Conservation (phyloP, 2,329 filamentous ascomycete genomes). For the Phialophora macrospora region DNA sequence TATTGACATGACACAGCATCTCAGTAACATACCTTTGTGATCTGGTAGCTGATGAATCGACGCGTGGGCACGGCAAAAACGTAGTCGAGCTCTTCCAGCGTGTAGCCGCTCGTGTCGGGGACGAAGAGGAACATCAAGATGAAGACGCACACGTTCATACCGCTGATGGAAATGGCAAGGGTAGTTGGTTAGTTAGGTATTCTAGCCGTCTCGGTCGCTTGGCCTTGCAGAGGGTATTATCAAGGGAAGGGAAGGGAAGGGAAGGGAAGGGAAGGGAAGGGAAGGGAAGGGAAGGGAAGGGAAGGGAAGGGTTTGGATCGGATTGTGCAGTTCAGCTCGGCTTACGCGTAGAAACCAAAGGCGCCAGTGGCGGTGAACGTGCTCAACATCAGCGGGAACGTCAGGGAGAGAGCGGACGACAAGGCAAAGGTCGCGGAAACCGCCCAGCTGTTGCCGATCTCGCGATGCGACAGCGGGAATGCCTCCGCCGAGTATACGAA, state of each 20-base stretch:
- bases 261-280: too few relatives aligned
- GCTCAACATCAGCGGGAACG: constrained; percentile 41
- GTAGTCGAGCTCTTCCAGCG: constrained; percentile 61
- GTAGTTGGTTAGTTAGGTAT: too few relatives aligned
- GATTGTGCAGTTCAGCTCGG: not conserved
- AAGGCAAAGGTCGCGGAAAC: constrained; percentile 57
- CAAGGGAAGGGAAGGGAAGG: too few relatives aligned
- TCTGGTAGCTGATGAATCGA: constrained; percentile 10
- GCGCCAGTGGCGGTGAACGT: constrained; percentile 36
- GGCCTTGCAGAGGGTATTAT: too few relatives aligned
- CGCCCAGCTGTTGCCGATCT: constrained; percentile 52
- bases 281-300: too few relatives aligned
- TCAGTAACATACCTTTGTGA: not conserved
- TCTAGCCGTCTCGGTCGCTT: not conserved
- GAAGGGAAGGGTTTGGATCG: too few relatives aligned
- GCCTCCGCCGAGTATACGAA: constrained; percentile 41
- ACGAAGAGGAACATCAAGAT: constrained; percentile 51
- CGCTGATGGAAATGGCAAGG: constrained; percentile 31
- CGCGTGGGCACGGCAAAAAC: constrained; percentile 43
- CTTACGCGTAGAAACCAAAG: constrained; percentile 51
- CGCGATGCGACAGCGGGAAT: constrained; percentile 57
- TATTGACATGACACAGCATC: too few relatives aligned
- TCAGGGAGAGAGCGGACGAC: constrained; percentile 53
- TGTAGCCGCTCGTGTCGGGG: constrained; percentile 49
- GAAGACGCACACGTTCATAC: constrained; percentile 54